Conservation (phyloP, 805 yeast genomes). For the Cyberlindnera maritima region DNA sequence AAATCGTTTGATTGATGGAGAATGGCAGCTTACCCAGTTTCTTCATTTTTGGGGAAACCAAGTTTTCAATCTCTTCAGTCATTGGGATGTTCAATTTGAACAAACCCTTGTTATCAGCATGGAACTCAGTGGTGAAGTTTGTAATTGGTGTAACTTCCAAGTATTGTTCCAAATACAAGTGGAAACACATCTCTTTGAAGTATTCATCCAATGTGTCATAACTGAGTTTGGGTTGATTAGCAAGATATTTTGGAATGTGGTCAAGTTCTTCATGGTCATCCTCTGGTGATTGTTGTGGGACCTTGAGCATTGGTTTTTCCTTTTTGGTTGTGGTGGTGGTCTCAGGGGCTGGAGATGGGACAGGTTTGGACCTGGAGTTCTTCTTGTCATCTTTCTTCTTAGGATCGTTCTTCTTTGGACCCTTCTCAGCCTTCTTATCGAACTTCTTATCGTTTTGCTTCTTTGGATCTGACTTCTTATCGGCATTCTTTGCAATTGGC, state of each 20-base stretch:
- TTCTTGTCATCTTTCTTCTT: not conserved
- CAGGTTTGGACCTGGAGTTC: not conserved
- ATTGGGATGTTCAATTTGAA: conserved; percentile 42
- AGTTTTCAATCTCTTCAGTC: conserved; percentile 46
- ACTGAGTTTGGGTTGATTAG: conserved; percentile 38
- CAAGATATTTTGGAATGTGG: conserved; percentile 25
- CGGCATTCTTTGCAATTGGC: conserved; percentile 1
- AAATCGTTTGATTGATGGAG: conserved; percentile 53
- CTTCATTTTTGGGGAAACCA: conserved; percentile 50
- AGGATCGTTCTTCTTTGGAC: not conserved
- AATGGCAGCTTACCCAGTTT: conserved; percentile 60
- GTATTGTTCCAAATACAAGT: conserved; percentile 61
- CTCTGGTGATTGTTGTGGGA: conserved; percentile 9
- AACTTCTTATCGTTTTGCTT: not conserved
- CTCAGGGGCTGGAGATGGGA: not conserved
- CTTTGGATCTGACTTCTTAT: not conserved
- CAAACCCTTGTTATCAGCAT: conserved; percentile 38
- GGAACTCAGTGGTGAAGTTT: conserved; percentile 54
- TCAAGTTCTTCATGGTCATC: conserved; percentile 27
- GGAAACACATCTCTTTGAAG: conserved; percentile 56
- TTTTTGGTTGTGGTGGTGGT: not conserved
- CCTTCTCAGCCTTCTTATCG: not conserved
- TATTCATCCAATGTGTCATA: conserved; percentile 52
- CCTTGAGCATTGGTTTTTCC: conserved; percentile 14
- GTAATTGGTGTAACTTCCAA: conserved; percentile 43